Evolutionary conservation across 2,329 filamentous ascomycete genomes (phyloP), one percentile per base, ranked within the genome.

Genomic region (Sporothrix sp.): DNA sequence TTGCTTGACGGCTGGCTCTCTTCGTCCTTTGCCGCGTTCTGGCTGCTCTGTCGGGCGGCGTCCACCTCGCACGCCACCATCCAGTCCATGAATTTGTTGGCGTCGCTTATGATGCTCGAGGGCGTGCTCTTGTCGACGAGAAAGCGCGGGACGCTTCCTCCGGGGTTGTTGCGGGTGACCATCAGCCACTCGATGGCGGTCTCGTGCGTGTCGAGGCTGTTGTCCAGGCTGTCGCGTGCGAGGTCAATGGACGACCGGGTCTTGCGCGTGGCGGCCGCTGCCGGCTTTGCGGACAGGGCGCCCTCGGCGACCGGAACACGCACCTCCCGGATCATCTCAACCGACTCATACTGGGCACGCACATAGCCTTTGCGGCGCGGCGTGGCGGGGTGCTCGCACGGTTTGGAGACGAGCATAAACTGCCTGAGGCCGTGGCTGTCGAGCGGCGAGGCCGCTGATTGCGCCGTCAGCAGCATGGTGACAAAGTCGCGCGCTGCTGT

Each of bases 61-160:
- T 30, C 33, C 21, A 42, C 42, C 14, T 35, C 27, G 20, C 44
- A 30, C 16, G 69, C 62, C 7, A 68, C 68, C 27, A 78, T 60
- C 89, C 89, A 95, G 52, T 88, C 78, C 13, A 93, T 64, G 58
- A 95, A 94, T 64, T 90, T 93, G 48, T 76, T 76, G 0, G 88
- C 85, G 63, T 95, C 89, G 37, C 74, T 74, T 23, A 87, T 76
- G 58, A 95, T 93, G 32, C 86, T 86, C 10, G 76, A 80, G 0
- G 89, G 89, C 0, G 89, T 95, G 27, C 85, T 87, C 62, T 87
- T 82, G 60, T 95, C 89, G n/a, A 95, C 87, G 75, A 95, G 82
- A 67, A 93, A 95, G 13, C 86, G 78, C 1, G 89, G 89, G 16
- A 95, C 89, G 53, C 81, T 91, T 48, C 89, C 89, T 10, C 89